Base-by-base conservation (phyloP, 306 rosid species). In the Ammopiptanthus mongolicus region DNA sequence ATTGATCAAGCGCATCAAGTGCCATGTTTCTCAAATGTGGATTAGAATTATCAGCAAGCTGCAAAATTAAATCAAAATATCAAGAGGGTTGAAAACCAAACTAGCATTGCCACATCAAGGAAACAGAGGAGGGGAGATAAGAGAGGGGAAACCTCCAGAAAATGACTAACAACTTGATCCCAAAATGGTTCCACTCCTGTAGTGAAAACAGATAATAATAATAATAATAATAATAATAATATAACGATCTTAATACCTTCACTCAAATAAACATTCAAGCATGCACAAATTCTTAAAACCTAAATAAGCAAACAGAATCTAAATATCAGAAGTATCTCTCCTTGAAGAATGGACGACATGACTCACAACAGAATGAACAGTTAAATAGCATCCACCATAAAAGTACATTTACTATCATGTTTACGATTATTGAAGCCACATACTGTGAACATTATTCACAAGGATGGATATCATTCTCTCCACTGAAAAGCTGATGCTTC, bases 401-500 rank as follows among this genome's bases (percentile, higher is more conserved):
- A 65, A 14, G 76, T 33, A 33, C 25, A 80, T 52, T 62, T 69
- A 74, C 31, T 31, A 61, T 71, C 36, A 47, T 29, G 64, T 44
- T 59, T 65, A 76, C 7, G 65, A 73, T 73, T 69, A 76, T 52
- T 62, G 41, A 80, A 72, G 70, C 56, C 50, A 86, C 98, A 18
- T 90, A 94, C 98, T 88, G 87, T 95, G 97, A 73, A 90, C 87
- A 87, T 95, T 95, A 85, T 91, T 95, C 74, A 87, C 91, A 63
- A 95, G 90, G 85, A 95, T 85, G 73, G 96, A 95, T 82, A 95
- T 88, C 90, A 95, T 95, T 81, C 98, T 86, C 70, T 95, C 97
- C 85, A 95, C 96, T 8, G 97, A 94, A 86, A 94, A 94, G 69
- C 84, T 87, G 74, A 94, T 88, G 83, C 85, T 94, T 79, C 96